Base-by-base conservation (phyloP, 139 green algal species). In the Micractinium sp. region DNA sequence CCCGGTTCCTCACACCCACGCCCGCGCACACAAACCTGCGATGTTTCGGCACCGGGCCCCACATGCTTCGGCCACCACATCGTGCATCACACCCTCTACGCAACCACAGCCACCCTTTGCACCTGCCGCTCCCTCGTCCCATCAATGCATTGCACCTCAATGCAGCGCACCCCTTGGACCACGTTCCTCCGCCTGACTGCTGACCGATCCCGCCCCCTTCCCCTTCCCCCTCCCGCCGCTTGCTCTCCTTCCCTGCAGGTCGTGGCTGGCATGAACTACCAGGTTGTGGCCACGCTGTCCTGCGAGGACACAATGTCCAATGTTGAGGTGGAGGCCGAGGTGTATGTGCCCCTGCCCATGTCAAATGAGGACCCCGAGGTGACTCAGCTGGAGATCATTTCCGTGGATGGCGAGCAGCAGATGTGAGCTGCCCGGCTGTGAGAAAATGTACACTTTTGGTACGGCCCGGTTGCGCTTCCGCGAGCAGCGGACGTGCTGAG, bases 261-360 rank as follows among this genome's bases (percentile, higher is more conserved):
- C 1, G 77, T 82, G 77, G 77, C 77, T 7, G 77, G 77, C 38
- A 56, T 53, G 16, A 82, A 82, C 77, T 82, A 82, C 38, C 38
- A 82, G 77, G 20, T 82, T 20, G 38, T 82, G 38, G 77, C 39
- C 23, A 53, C 29, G 20, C 23, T 82, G 23, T 20, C 36, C 38
- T 82, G 77, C 77, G 3, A 16, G 36, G 77, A 82, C 77, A 60
- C 29, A 38, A 2, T 12, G 3, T 63, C 12, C 3, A 60, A 15
- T 33, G 77, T 82, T 9, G 38, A 31, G n/a, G 38, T 82, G 38
- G 77, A 79, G 73, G 73, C 73, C 73, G 73, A 79, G 73, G 73
- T 79, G 31, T 79, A 47, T 79, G 73, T 79, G 31, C 73, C 73
- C n/a, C 73, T 79, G 74, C 15, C 74, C 33, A 23, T 23, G 15